Conservation (phyloP, 805 yeast species). For the Candida sithepensis region DNA sequence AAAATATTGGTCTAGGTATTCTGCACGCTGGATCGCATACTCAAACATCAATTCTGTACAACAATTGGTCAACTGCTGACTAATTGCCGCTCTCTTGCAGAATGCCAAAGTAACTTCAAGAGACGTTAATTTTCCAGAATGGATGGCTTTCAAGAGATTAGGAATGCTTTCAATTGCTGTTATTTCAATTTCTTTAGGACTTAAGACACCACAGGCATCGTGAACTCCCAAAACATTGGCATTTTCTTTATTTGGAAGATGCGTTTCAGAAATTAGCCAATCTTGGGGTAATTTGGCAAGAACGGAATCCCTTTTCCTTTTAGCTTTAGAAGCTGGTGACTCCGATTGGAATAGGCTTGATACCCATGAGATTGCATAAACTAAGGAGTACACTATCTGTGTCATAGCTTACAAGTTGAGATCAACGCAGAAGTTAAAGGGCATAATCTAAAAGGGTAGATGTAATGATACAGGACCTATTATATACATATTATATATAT, state of each 20-base stretch:
- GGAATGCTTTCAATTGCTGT: conserved; percentile 37
- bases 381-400: neutral
- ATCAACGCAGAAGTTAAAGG: no score
- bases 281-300: conserved; percentile 9
- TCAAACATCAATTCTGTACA: conserved; percentile 44
- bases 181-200: conserved; percentile 34
- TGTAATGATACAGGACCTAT: no score
- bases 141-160: conserved; percentile 32
- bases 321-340: neutral
- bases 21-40: conserved; percentile 45
- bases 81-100: conserved; percentile 45
- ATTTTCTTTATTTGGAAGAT: neutral
- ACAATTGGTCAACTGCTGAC: conserved; percentile 48
- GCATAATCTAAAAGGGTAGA: no score
- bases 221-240: neutral
- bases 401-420: no score
- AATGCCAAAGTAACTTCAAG: conserved; percentile 44
- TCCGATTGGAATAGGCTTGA: neutral
- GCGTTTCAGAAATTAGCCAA: conserved; percentile 5
- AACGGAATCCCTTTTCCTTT: conserved; percentile 4
- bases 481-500: no score
- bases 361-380: neutral
- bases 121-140: conserved; percentile 36
- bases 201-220: neutral
- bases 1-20: conserved; percentile 49